phyloP scores from a whole-genome alignment of 1,284 basidiomycete species.

The Ganoderma meredithae region DNA sequence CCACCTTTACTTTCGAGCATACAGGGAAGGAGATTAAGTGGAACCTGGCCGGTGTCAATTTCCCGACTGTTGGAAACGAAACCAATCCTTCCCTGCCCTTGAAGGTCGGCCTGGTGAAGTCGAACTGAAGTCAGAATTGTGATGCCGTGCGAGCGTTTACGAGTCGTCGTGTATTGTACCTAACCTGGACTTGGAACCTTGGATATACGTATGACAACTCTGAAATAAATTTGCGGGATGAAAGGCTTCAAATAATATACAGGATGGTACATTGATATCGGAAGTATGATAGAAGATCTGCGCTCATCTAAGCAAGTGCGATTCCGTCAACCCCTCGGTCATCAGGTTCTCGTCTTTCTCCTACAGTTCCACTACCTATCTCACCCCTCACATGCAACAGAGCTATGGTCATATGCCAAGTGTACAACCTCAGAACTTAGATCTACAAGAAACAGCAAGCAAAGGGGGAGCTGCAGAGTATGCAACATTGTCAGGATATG shows the following conservation, averaged over 20 bases:
- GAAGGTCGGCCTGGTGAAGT: slow-evolving; percentile 16
- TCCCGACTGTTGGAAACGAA: slow-evolving; percentile 28
- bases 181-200: neutral
- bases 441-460: neutral
- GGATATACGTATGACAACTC: neutral
- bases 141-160: neutral
- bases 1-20: slow-evolving; percentile 30
- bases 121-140: neutral
- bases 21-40: slow-evolving; percentile 31
- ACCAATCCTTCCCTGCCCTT: slow-evolving; percentile 25
- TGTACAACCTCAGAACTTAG: neutral
- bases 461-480: neutral
- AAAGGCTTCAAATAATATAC: neutral
- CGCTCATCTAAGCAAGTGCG: no score
- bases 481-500: neutral
- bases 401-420: neutral
- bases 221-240: neutral
- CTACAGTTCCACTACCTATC: no score
- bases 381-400: no score
- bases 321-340: no score
- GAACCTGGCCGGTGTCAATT: slow-evolving; percentile 33
- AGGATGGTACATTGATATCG: neutral
- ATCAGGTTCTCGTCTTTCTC: no score
- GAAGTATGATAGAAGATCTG: no score
- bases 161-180: neutral